phyloP scores from a whole-genome alignment of 2,329 filamentous ascomycete genomes.

The Neonectria hederae region DNA sequence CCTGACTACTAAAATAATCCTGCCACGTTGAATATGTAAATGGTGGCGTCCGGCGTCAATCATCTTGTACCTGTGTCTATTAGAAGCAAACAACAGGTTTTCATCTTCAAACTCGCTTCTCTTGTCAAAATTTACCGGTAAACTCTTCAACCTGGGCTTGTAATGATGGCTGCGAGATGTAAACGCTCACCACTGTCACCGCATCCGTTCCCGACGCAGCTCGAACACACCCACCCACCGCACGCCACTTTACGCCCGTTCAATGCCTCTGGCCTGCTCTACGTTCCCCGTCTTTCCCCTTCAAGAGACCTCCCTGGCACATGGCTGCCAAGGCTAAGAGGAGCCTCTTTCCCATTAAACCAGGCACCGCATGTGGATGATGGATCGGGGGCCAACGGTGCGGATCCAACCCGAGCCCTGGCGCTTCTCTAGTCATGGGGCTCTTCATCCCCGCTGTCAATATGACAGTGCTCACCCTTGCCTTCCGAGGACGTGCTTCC shows the following conservation, averaged over 20 bases:
- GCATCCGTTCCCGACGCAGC: neutral
- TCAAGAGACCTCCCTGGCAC: conserved; percentile 11
- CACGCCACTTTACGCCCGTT: neutral
- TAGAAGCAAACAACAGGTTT: no score
- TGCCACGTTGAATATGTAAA: no score
- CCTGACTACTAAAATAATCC: no score
- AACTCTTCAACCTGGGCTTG: neutral
- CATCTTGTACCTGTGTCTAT: no score
- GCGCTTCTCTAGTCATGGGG: conserved; percentile 17
- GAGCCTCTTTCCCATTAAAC: neutral
- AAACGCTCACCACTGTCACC: neutral
- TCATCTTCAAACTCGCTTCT: neutral
- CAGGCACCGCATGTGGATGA: conserved; percentile 4
- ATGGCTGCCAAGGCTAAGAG: conserved; percentile 4
- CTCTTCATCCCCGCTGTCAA: conserved; percentile 2
- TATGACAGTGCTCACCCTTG: neutral
- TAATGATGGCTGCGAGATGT: neutral
- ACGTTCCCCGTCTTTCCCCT: neutral
- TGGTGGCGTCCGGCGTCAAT: neutral
- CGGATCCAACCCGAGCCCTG: conserved; percentile 3
- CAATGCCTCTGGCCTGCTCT: neutral
- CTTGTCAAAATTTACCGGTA: no score
- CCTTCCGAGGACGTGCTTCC: neutral
- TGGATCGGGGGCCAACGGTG: conserved; percentile 1
- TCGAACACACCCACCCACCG: neutral